Evolutionary conservation across 768 basidiomycete species (phyloP).

Genomic region (Hygrophoropsis aurantiaca): DNA sequence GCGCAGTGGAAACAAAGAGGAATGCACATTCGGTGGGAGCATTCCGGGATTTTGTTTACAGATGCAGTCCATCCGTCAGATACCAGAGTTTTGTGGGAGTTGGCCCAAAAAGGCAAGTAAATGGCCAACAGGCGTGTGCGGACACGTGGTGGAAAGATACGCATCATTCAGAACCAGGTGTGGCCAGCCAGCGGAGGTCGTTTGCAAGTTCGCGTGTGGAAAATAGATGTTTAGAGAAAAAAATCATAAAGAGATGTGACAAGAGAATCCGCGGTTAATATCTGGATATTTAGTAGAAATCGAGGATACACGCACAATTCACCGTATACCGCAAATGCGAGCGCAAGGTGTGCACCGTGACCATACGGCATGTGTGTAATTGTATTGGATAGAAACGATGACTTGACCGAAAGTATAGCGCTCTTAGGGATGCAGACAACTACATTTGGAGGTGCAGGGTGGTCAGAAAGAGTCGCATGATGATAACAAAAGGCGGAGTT

Average conservation of each 20-base stretch:
- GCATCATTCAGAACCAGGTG: background rate
- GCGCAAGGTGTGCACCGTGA: constrained; percentile 55
- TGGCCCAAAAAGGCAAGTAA: background rate
- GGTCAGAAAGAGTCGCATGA: background rate
- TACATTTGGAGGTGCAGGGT: constrained; percentile 24
- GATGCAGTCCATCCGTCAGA: too few species aligned
- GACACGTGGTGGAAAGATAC: background rate
- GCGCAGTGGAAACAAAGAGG: background rate
- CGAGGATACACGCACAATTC: constrained; percentile 53
- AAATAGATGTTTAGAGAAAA: background rate
- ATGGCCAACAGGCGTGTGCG: background rate
- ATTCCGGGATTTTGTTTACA: background rate
- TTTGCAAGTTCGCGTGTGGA: background rate
- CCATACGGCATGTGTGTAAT: constrained; percentile 53
- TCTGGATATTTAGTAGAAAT: constrained; percentile 5
- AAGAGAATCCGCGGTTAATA: background rate
- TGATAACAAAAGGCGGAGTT: too few species aligned
- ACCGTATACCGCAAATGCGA: constrained; percentile 61
- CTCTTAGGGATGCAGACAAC: constrained; percentile 67
- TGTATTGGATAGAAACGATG: constrained; percentile 45
- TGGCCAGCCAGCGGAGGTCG: background rate
- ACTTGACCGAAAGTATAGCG: constrained; percentile 59
- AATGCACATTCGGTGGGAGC: too few species aligned
- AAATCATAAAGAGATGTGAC: background rate
- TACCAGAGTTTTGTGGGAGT: background rate